Evolutionary conservation across 768 basidiomycete species (phyloP).

Genomic region (Mycena chlorophos): DNA sequence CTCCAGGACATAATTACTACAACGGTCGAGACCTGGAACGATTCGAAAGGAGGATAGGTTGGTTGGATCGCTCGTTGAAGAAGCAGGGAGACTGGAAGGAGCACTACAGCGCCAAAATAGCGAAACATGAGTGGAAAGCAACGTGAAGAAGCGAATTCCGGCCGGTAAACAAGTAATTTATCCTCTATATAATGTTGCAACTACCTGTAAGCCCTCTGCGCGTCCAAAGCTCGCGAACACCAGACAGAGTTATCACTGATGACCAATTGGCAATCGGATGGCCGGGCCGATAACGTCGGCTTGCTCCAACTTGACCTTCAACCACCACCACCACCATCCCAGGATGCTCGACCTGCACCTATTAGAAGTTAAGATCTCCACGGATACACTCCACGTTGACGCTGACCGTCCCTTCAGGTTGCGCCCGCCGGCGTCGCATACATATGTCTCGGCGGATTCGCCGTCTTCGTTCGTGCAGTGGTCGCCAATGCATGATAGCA

Average conservation of each 20-base stretch:
- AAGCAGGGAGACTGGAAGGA: constrained; percentile 45
- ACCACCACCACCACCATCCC: too few species aligned
- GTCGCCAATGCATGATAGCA: background rate
- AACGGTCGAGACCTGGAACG: constrained; percentile 55
- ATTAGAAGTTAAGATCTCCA: constrained; percentile 17
- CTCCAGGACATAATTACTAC: constrained; percentile 70
- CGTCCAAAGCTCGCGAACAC: too few species aligned
- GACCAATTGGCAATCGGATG: too few species aligned
- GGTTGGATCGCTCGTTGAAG: constrained; percentile 41
- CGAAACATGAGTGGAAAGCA: constrained; percentile 6
- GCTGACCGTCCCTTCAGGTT: constrained; percentile 5
- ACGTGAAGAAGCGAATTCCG: too few species aligned
- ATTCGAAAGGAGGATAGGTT: constrained; percentile 40
- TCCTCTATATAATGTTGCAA: too few species aligned
- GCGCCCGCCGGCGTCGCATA: constrained; percentile 14
- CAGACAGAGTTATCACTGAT: too few species aligned
- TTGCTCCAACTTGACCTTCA: too few species aligned
- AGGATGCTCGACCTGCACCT: constrained; percentile 5
- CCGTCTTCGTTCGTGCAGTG: constrained; percentile 36
- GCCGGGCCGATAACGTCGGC: too few species aligned
- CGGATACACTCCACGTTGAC: background rate
- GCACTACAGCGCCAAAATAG: constrained; percentile 33
- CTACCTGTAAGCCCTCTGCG: too few species aligned
- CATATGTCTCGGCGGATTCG: constrained; percentile 24
- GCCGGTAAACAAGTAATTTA: too few species aligned